A percentile compares a stretch with the other conserved stretches of the same genome.
phyloP scores from a whole-genome alignment of 2,329 filamentous ascomycete genomes.

The Annulohypoxylon truncatum region DNA sequence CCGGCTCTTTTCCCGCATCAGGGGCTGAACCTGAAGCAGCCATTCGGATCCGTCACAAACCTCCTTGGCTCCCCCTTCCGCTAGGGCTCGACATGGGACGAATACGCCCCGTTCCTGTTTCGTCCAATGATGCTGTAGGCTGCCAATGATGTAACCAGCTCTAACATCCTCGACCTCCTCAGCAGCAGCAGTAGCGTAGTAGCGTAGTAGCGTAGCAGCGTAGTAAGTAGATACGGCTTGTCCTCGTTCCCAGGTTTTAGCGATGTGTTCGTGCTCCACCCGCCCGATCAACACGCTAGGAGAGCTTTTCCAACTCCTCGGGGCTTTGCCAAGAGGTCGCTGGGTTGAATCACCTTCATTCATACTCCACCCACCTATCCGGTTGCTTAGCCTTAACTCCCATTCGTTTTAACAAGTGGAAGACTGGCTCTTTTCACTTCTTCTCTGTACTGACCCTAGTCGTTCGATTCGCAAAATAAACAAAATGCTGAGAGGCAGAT shows the following conservation, averaged over 20 bases:
- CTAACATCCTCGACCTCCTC: constrained; percentile 22
- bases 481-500: constrained; percentile 38
- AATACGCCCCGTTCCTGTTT: constrained; percentile 28
- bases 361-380: constrained; percentile 7
- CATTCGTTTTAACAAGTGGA: constrained; percentile 11
- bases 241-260: constrained; percentile 14
- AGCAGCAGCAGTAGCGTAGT: constrained; percentile 3
- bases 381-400: constrained; percentile 6
- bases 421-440: constrained; percentile 14
- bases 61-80: constrained; percentile 4
- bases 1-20: constrained; percentile 27
- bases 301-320: constrained; percentile 30
- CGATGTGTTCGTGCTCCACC: constrained; percentile 21
- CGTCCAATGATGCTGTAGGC: constrained; percentile 27
- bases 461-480: constrained; percentile 5
- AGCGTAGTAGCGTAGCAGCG: constrained; percentile 8
- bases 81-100: constrained; percentile 24
- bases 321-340: constrained; percentile 32
- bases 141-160: constrained; percentile 34
- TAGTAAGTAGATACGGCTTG: constrained; percentile 24
- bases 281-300: constrained; percentile 7
- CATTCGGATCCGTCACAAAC: constrained; percentile 33
- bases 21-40: constrained; percentile 39
- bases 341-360: constrained; percentile 21
- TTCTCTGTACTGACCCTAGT: background rate